Evolutionary conservation across 805 yeast species (phyloP).

Genomic region (Saturnispora ahearnii): DNA sequence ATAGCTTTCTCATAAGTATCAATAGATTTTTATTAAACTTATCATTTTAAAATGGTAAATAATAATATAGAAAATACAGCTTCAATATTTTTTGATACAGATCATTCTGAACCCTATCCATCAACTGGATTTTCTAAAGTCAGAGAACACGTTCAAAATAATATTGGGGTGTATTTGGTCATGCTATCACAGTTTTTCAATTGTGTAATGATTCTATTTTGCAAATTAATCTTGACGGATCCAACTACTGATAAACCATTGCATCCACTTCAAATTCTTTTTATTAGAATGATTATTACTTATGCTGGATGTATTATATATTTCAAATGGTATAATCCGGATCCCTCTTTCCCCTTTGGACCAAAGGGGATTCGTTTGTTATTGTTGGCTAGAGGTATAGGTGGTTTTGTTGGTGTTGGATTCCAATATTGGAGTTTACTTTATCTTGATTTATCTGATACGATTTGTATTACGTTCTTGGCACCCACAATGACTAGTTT

Average conservation of each 20-base stretch:
- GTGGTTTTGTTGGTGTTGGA: slow-evolving; percentile 76
- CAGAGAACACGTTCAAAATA: slow-evolving; percentile 18
- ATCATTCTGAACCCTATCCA: neutral
- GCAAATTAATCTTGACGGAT: slow-evolving; percentile 66
- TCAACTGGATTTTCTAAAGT: neutral
- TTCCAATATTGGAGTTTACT: slow-evolving; percentile 67
- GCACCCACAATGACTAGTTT: slow-evolving; percentile 71
- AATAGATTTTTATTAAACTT: neutral
- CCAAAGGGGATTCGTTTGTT: slow-evolving; percentile 42
- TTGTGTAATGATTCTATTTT: slow-evolving; percentile 65
- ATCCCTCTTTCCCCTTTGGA: slow-evolving; percentile 62
- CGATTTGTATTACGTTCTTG: slow-evolving; percentile 70
- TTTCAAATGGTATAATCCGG: slow-evolving; percentile 35
- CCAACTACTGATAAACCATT: slow-evolving; percentile 49
- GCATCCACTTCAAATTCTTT: slow-evolving; percentile 70
- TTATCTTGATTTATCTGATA: slow-evolving; percentile 71
- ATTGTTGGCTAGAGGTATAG: slow-evolving; percentile 44
- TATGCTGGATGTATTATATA: slow-evolving; percentile 47
- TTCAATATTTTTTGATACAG: neutral
- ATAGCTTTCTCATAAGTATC: neutral
- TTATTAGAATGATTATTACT: slow-evolving; percentile 72
- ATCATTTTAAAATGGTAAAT: neutral
- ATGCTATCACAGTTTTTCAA: slow-evolving; percentile 63
- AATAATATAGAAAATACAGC: neutral
- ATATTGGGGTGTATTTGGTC: slow-evolving; percentile 50